phyloP scores from a whole-genome alignment of 495 filamentous ascomycete species.

The Symbiotaphrina buchneri region DNA sequence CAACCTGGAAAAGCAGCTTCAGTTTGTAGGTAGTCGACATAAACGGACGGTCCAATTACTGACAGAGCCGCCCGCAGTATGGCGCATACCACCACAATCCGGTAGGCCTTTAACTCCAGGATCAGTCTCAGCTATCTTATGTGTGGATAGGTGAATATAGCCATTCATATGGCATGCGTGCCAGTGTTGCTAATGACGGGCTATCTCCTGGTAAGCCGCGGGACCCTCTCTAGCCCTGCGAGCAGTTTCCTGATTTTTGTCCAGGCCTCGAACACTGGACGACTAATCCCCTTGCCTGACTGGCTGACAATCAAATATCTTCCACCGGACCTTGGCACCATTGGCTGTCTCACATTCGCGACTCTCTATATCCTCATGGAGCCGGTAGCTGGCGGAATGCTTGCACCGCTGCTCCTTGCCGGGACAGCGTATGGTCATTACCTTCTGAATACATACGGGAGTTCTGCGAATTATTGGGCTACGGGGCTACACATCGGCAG shows the following conservation, averaged over 20 bases:
- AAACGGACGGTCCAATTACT: conserved; percentile 9
- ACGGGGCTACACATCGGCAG: conserved; percentile 41
- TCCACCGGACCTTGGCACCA: conserved; percentile 58
- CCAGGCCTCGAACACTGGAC: conserved; percentile 57
- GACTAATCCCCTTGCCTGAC: conserved; percentile 45
- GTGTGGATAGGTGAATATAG: conserved; percentile 44
- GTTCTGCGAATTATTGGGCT: conserved; percentile 45
- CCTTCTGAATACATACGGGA: conserved; percentile 40
- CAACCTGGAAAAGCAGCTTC: conserved; percentile 57
- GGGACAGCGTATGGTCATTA: conserved; percentile 55
- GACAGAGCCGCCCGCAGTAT: conserved; percentile 35
- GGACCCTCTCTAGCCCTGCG: neutral
- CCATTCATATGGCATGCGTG: conserved; percentile 80
- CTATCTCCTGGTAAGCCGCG: conserved; percentile 47
- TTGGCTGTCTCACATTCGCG: conserved; percentile 47
- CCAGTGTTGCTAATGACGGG: conserved; percentile 61
- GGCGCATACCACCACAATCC: conserved; percentile 82
- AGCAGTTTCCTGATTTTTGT: conserved; percentile 1
- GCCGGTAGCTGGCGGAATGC: conserved; percentile 60
- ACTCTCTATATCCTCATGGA: conserved; percentile 80
- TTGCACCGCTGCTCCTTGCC: conserved; percentile 50
- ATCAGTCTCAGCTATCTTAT: neutral
- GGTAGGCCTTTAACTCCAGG: conserved; percentile 17
- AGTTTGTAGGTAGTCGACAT: conserved; percentile 33
- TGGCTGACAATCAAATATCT: conserved; percentile 52